These are phyloP conservation scores for Xerocomus brunneocitrinus DNA, from an alignment of 768 basidiomycete species.

Conservation along the genomic window DNA sequence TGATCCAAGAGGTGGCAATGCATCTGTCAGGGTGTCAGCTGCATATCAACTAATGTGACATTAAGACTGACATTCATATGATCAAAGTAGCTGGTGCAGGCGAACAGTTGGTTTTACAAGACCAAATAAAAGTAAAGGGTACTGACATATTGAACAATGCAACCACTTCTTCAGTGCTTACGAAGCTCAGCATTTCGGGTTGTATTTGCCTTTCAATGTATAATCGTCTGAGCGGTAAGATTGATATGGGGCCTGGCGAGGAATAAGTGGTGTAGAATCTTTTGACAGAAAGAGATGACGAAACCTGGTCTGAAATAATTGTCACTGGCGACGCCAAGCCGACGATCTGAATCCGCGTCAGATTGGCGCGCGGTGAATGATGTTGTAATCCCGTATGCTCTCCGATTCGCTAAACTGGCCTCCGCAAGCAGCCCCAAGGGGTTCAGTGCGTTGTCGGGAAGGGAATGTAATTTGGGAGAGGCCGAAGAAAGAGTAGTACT, in stretches of 20 bases:
- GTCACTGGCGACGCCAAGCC: conserved; percentile 77
- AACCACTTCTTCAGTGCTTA: conserved; percentile 83
- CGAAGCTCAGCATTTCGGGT: conserved; percentile 90
- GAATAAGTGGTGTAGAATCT: conserved; percentile 2
- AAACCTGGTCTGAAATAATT: conserved; percentile 90
- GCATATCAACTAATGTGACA: not conserved
- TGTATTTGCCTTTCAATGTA: conserved; percentile 88
- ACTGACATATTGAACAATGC: conserved; percentile 87
- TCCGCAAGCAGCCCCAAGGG: conserved; percentile 92
- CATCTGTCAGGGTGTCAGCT: conserved; percentile 41
- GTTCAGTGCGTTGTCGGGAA: conserved; percentile 90
- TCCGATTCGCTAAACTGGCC: conserved; percentile 73
- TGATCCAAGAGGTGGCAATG: conserved; percentile 80
- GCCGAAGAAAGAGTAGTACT: conserved; percentile 29
- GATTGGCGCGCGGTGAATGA: conserved; percentile 38
- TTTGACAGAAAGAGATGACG: conserved; percentile 15
- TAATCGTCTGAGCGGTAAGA: conserved; percentile 73
- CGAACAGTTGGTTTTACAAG: conserved; percentile 3
- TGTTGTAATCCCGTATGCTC: conserved; percentile 46
- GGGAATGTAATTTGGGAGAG: conserved; percentile 83
- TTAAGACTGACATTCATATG: conserved; percentile 58
- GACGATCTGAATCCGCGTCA: conserved; percentile 38
- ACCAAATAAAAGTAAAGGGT: not conserved
- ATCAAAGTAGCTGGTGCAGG: conserved; percentile 59
- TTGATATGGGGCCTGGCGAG: conserved; percentile 75